Evolutionary conservation across 78 protist species (phyloP).

Genomic region (Planoprotostelium fungivorum): DNA sequence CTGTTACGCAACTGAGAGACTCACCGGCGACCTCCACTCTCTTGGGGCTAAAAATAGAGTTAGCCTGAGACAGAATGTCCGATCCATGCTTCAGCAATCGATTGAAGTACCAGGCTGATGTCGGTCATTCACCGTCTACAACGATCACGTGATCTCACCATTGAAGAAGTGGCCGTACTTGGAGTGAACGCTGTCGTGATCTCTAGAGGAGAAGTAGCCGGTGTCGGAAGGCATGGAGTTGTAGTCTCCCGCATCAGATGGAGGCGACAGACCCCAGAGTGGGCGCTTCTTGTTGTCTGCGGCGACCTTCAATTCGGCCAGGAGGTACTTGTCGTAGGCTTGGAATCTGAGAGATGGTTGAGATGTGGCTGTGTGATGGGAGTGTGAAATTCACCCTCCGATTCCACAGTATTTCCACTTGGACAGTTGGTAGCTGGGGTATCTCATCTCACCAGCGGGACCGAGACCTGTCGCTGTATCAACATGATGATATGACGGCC

Average conservation of each 20-base stretch:
- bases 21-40: slow-evolving; percentile 35
- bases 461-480: too few species aligned
- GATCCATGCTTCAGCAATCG: slow-evolving; percentile 40
- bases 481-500: too few species aligned
- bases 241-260: slow-evolving; percentile 77
- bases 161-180: slow-evolving; percentile 78
- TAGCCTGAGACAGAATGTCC: slow-evolving; percentile 29
- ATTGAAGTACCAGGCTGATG: slow-evolving; percentile 73
- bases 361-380: too few species aligned
- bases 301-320: slow-evolving; percentile 33
- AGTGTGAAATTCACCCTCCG: too few species aligned
- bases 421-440: slow-evolving; percentile 85
- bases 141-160: not conserved
- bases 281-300: slow-evolving; percentile 54
- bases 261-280: slow-evolving; percentile 73
- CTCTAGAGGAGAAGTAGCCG: slow-evolving; percentile 53
- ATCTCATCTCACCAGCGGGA: slow-evolving; percentile 88
- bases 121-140: not conserved
- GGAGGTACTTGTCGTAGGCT: slow-evolving; percentile 74
- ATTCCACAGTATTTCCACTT: slow-evolving; percentile 79
- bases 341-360: too few species aligned
- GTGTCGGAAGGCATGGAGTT: slow-evolving; percentile 43
- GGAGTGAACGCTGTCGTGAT: slow-evolving; percentile 34
- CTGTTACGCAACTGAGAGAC: too few species aligned
- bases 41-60: slow-evolving; percentile 7